Base-by-base conservation (phyloP, 2,329 filamentous ascomycete genomes). In the Monosporascus sp. region DNA sequence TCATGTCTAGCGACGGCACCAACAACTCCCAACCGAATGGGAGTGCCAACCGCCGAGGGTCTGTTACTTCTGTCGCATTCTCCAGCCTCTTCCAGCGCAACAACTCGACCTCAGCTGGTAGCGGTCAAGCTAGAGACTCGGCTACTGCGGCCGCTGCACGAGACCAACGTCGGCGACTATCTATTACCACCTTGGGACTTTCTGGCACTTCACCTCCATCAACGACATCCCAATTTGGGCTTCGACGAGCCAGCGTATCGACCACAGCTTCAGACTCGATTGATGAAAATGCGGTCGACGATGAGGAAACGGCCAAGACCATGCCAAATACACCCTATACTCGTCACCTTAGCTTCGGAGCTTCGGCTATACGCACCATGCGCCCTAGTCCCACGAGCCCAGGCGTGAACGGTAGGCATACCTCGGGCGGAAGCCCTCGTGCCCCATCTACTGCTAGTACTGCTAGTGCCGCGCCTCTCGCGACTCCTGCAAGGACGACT, bases 261-360 rank as follows among this genome's bases (percentile, higher is more conserved):
- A 90, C 88, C 65, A 83, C 77, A 61, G 74, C 72, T 51, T 84
- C 82, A 3, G 79, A 83, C 52, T 81, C 80, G 2, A 78, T 86
- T 56, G 88, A 92, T 59, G 89, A 92, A 70, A 86, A 74, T 61
- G 88, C 87, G 48, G 80, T 88, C 55, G 86, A 90, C 57, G 88
- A 92, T 55, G 82, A 85, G 43, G 82, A 85, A 73, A 76, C 51
- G 71, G 67, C 75, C 39, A 81, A 78, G 64, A 82, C 80, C 60
- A 78, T 80, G 17, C 85, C 89, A 37, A 80, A 76, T 50, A 89
- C 88, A 14, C 89, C 91, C 37, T 93, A 92, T 67, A 82, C 82
- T 55, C 87, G 92, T 61, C 88, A 92, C 54, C 85, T 96, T 76
- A 97, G 92, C 72, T 95, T 96, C 65, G 92, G 93, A 56, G 87